These are phyloP conservation scores for Neurospora tetrasperma DNA, from an alignment of 495 filamentous ascomycete genomes.

Conservation along the genomic window DNA sequence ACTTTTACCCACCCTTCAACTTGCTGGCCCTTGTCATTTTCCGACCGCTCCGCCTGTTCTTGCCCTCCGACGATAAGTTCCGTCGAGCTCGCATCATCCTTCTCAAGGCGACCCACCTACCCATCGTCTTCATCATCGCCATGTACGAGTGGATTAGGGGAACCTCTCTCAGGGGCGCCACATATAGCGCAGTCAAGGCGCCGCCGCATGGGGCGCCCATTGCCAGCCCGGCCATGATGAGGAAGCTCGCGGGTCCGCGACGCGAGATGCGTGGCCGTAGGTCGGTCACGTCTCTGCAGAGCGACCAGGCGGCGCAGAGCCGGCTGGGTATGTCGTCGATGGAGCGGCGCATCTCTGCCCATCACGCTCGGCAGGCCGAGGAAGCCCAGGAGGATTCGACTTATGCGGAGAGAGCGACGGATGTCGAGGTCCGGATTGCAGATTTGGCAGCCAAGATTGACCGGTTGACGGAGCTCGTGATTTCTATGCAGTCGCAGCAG, in stretches of 20 bases:
- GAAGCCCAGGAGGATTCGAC: constrained; percentile 20
- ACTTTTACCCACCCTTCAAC: constrained; percentile 71
- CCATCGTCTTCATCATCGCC: constrained; percentile 41
- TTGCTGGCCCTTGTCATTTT: constrained; percentile 74
- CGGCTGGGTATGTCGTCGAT: background rate
- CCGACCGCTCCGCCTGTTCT: constrained; percentile 68
- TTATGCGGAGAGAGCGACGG: constrained; percentile 19
- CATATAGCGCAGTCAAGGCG: constrained; percentile 21
- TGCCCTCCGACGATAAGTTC: constrained; percentile 56
- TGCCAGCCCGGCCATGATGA: constrained; percentile 7
- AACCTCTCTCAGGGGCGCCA: constrained; percentile 24
- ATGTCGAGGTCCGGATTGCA: constrained; percentile 34
- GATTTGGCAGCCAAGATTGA: constrained; percentile 40
- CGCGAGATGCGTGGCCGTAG: constrained; percentile 1
- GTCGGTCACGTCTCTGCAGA: constrained; percentile 9
- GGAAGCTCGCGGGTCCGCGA: constrained; percentile 6
- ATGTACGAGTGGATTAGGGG: constrained; percentile 36
- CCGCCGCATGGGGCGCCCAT: constrained; percentile 9
- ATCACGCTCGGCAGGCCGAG: constrained; percentile 10
- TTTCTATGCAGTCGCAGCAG: constrained; percentile 27
- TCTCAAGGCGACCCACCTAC: constrained; percentile 53
- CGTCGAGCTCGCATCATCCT: constrained; percentile 66
- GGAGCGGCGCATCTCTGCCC: background rate
- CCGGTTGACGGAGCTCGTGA: constrained; percentile 32
- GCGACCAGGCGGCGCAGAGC: background rate